These are phyloP conservation scores for Bryoerythrophyllum caledonicum DNA, from an alignment of 225 moss, liverwort and hornwort genomes.

Conservation along the genomic window DNA sequence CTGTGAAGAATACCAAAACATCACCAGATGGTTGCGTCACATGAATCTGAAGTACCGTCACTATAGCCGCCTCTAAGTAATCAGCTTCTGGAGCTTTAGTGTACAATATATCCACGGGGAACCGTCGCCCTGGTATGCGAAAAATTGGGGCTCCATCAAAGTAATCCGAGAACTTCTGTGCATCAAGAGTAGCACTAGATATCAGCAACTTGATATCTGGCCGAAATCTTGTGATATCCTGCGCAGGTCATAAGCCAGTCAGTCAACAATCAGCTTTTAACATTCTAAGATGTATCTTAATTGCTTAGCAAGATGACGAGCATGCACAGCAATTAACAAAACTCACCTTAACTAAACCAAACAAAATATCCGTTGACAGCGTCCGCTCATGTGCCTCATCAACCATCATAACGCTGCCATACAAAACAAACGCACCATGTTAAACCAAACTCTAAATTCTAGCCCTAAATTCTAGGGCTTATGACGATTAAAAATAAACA, in stretches of 20 bases:
- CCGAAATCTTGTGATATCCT: conserved; percentile 93
- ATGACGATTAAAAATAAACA: background rate
- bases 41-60: conserved; percentile 85
- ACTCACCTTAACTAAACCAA: conserved; percentile 86
- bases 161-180: conserved; percentile 83
- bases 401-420: conserved; percentile 89
- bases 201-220: conserved; percentile 94
- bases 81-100: conserved; percentile 97
- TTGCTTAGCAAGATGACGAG: background rate
- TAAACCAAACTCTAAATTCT: conserved; percentile 1
- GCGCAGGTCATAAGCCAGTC: conserved; percentile 26
- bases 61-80: conserved; percentile 87
- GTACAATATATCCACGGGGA: conserved; percentile 84
- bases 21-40: conserved; percentile 80
- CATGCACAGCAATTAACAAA: conserved; percentile 4
- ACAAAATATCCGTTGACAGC: conserved; percentile 87
- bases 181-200: conserved; percentile 94
- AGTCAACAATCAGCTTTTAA: conserved; percentile 15
- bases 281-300: background rate
- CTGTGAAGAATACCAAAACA: conserved; percentile 80
- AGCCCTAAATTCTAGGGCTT: conserved; percentile 1
- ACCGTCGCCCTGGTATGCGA: conserved; percentile 91
- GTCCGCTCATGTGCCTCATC: conserved; percentile 99
- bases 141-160: conserved; percentile 96
- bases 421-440: conserved; percentile 4